Conservation (phyloP, 2,329 filamentous ascomycete species). For the Cryphonectria naterciae region DNA sequence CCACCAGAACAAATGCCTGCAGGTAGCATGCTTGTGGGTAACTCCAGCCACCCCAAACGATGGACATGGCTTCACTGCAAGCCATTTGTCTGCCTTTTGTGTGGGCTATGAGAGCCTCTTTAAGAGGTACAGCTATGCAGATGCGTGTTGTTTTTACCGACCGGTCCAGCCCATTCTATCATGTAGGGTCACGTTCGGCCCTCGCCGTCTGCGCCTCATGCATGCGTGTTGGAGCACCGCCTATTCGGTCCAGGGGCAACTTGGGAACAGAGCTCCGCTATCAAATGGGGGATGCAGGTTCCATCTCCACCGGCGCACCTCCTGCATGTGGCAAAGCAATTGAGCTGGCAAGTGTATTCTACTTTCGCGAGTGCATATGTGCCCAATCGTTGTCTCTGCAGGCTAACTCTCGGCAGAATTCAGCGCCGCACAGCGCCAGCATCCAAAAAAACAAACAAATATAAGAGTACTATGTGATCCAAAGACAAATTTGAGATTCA, state of each 20-base stretch:
- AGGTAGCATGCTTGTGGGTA: neutral
- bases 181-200: neutral
- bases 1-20: neutral
- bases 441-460: neutral
- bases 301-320: neutral
- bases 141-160: neutral
- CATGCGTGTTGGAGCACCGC: neutral
- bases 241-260: neutral
- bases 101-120: neutral
- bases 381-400: neutral
- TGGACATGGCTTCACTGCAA: neutral
- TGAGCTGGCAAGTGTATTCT: neutral
- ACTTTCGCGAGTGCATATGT: neutral
- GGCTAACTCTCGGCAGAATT: neutral
- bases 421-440: neutral
- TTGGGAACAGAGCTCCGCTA: neutral
- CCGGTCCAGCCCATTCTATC: neutral
- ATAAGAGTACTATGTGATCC: neutral
- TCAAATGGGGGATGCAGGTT: conserved; percentile 1
- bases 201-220: conserved; percentile 2
- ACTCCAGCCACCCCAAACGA: neutral
- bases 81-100: neutral
- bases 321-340: conserved; percentile 3
- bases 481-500: neutral
- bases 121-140: neutral